Evolutionary conservation across 176 grass and related monocot species (phyloP).

Genomic region (Rhynchospora breviuscula): DNA sequence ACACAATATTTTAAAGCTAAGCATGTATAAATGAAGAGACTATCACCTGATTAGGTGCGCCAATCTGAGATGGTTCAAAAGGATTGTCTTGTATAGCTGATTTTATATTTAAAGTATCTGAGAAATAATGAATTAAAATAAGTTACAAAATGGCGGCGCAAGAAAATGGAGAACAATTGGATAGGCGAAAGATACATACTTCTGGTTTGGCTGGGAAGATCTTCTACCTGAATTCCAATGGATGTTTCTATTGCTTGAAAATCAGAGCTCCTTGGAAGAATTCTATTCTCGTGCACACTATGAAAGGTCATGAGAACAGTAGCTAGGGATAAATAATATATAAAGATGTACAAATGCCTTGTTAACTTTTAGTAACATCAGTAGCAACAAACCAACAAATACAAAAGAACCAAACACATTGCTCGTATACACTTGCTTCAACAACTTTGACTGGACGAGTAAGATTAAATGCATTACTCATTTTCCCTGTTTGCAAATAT

Average conservation of each 20-base stretch:
- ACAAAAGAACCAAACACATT: background rate
- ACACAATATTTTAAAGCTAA: background rate
- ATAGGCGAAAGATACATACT: conserved; percentile 20
- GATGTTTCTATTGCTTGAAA: conserved; percentile 21
- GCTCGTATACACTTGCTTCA: too few relatives aligned
- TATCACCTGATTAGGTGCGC: conserved; percentile 19
- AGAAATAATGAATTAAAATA: background rate
- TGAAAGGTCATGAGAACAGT: background rate
- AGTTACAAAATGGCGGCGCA: background rate
- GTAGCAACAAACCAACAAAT: background rate
- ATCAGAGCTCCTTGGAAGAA: conserved; percentile 22
- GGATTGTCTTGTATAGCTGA: background rate
- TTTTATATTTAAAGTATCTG: conserved; percentile 32
- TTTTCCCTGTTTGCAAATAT: background rate
- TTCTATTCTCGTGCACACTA: conserved; percentile 18
- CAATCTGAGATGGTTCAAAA: conserved; percentile 27
- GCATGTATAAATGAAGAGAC: background rate
- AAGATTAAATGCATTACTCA: background rate
- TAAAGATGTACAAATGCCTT: background rate
- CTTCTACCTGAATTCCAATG: conserved; percentile 15
- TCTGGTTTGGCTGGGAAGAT: conserved; percentile 14
- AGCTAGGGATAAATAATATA: background rate
- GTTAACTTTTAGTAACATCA: background rate
- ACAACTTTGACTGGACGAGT: background rate
- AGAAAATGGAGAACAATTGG: background rate